Base-by-base conservation (phyloP, 441 rosid species). In the Pelargonium fulgidum region DNA sequence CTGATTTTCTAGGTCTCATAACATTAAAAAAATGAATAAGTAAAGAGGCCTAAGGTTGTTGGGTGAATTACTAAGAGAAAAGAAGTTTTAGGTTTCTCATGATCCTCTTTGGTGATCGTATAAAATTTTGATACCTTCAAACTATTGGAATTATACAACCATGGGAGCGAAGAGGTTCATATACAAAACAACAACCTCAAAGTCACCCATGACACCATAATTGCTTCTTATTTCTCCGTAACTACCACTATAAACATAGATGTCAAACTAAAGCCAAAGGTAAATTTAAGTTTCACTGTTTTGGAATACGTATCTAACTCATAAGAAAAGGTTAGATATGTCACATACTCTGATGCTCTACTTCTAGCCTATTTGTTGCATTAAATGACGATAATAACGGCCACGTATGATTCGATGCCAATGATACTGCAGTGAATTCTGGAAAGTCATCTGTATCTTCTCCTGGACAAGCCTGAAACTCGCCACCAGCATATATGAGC, bases 351-450 rank as follows among this genome's bases (percentile, higher is more conserved):
- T 33, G 33, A 65, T 65, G 66, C 66, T 73, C 71, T 75, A 68
- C 70, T 78, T 85, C 47, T 81, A 85, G 77, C 91, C 87, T 68
- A 70, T 82, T 83, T 89, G 86, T 72, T 82, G 83, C 97, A 94
- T 87, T 87, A 92, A 81, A 72, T 92, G 99, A 54, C 92, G 96
- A 80, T 94, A 94, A 78, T 85, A 83, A 72, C 99, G 96, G 63
- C 96, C 94, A 3, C 96, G 88, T 41, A 94, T 75, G 52, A 82
- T 39, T 73, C 90, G 81, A 67, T 90, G 99, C 99, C 99, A 94
- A 74, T 70, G 68, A 80, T 70, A 90, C 73, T 65, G 83, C 44
- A 86, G 72, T 67, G 75, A 74, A 67, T 70, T 72, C 71, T n/a
- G 63, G 77, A 77, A 83, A 82, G 78, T 87, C 92, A 89, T 72